Evolutionary conservation across 1,139 yeast genomes (phyloP).

Genomic region (Zygoascus meyerae): DNA sequence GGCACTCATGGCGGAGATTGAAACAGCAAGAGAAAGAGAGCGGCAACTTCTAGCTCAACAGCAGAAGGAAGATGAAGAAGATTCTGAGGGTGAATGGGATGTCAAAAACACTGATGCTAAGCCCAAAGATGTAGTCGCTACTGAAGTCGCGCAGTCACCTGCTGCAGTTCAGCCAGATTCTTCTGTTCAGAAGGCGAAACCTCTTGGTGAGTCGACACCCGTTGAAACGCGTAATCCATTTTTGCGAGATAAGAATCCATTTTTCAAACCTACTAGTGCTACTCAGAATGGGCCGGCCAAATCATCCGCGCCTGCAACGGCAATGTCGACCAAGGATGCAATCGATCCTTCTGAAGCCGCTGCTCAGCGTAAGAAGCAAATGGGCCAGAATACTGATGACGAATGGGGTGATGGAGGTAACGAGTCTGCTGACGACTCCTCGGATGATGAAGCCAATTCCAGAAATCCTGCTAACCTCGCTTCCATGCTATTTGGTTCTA

Average conservation of each 20-base stretch:
- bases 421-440: slow-evolving; percentile 37
- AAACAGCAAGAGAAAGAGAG: slow-evolving; percentile 42
- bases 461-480: slow-evolving; percentile 59
- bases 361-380: slow-evolving; percentile 47
- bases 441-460: slow-evolving; percentile 38
- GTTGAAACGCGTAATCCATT: slow-evolving; percentile 20
- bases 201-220: slow-evolving; percentile 15
- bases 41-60: slow-evolving; percentile 31
- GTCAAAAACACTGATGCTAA: slow-evolving; percentile 9
- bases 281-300: slow-evolving; percentile 30
- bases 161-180: slow-evolving; percentile 14
- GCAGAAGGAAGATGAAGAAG: slow-evolving; percentile 28
- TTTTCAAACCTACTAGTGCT: slow-evolving; percentile 15
- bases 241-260: slow-evolving; percentile 15
- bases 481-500: slow-evolving; percentile 56
- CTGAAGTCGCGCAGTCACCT: slow-evolving; percentile 15
- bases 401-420: slow-evolving; percentile 48
- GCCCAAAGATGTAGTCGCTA: slow-evolving; percentile 8
- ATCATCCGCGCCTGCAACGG: slow-evolving; percentile 31
- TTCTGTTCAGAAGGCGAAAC: slow-evolving; percentile 8
- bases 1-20: slow-evolving; percentile 57
- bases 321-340: slow-evolving; percentile 18
- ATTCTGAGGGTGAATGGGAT: slow-evolving; percentile 2
- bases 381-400: slow-evolving; percentile 38
- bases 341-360: slow-evolving; percentile 48